Base-by-base conservation (phyloP, 352 stramenopile species). In the Phytophthora sojae region DNA sequence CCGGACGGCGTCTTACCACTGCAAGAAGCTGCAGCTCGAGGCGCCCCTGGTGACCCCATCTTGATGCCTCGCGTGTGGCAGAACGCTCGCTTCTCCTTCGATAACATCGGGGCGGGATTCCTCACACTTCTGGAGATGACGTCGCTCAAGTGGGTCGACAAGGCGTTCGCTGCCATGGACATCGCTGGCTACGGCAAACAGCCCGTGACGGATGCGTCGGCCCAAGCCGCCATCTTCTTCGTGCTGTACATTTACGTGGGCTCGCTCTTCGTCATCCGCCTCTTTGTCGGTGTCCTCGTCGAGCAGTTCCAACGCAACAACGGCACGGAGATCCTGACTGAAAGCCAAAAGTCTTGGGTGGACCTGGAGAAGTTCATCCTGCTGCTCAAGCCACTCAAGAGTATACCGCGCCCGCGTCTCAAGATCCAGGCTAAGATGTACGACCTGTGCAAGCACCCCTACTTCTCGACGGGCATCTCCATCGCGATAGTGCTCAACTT, bases 291-390 rank as follows among this genome's bases (percentile, higher is more conserved):
- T 39, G 87, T 94, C 19, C 79, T 94, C 11, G 87, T 93, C 8
- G 87, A 94, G 69, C 85, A 94, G 56, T 94, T 94, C 73, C 87
- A 94, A 56, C 87, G 87, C 42, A 94, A 94, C 67, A 92, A 93
- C 52, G 87, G 87, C 61, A 94, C 87, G 12, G 80, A 93, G 74
- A 92, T 92, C 44, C 75, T 94, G 9, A 94, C 87, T 0, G 85
- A 93, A 64, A 88, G 67, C 45, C 87, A 94, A 57, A 93, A 93
- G 59, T 86, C 81, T 6, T 94, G 87, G 85, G 87, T 94, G 32
- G 87, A 94, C 49, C 71, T 94, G 4, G 87, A 94, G 57, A 92
- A 92, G 63, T 93, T 93, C 56, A 81, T 94, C 21, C 64, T 94
- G 58, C 65, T 93, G 12, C 83, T 94, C 37, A 81, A 90, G 60